Percentiles rank a stretch among this genome's conserved stretches.
Conservation (phyloP, 177 flowering plant genomes). For the Vitis hybrid region DNA sequence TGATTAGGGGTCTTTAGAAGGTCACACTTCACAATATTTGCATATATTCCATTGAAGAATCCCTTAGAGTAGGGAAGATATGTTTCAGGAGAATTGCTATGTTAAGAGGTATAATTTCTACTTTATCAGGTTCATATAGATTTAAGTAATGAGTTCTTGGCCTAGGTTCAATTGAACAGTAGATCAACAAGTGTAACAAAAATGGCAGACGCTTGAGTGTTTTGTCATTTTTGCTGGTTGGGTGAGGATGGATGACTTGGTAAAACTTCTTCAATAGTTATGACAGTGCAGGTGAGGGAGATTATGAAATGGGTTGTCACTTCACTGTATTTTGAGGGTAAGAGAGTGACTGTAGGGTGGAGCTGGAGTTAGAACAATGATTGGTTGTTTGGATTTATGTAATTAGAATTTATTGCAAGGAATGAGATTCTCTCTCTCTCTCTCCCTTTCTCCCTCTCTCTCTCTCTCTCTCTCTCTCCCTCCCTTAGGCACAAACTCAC, state of each 20-base stretch:
- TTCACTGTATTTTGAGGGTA: slow-evolving; percentile 15
- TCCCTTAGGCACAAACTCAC: not conserved
- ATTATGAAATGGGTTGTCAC: slow-evolving; percentile 3
- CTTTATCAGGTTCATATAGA: not conserved
- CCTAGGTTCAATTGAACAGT: not conserved
- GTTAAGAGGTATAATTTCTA: slow-evolving; percentile 2
- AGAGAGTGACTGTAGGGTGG: slow-evolving; percentile 9
- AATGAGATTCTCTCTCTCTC: slow-evolving; percentile 23
- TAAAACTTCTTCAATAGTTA: not conserved
- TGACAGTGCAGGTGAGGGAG: slow-evolving; percentile 2
- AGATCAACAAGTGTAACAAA: slow-evolving; percentile 1
- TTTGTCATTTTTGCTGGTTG: not conserved
- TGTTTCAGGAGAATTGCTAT: too few species aligned
- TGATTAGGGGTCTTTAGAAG: not conserved
- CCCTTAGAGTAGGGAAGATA: slow-evolving; percentile 5
- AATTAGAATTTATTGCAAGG: slow-evolving; percentile 23
- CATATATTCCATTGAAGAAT: slow-evolving; percentile 9
- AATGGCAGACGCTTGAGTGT: not conserved
- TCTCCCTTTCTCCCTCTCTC: not conserved
- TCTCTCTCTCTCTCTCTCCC: not conserved
- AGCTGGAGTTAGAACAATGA: slow-evolving; percentile 34
- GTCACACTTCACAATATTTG: not conserved
- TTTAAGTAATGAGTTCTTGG: slow-evolving; percentile 15
- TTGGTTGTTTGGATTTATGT: slow-evolving; percentile 28
- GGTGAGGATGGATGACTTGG: too few species aligned